Base-by-base conservation (phyloP, 2,329 filamentous ascomycete species). In the Xylaria sp. region DNA sequence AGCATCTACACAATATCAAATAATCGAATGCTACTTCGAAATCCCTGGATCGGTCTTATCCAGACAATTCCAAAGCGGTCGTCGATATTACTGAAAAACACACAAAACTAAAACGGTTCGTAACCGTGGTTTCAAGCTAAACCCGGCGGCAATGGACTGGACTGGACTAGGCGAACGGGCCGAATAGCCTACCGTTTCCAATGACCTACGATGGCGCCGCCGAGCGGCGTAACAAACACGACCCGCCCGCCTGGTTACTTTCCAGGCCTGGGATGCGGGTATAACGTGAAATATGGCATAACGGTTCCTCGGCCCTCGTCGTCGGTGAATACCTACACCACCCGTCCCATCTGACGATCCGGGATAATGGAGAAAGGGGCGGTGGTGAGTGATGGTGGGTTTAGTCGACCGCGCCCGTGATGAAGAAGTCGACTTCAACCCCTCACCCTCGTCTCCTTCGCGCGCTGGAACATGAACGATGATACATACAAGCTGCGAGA, bases 101-200 rank as follows among this genome's bases (percentile, higher is more conserved):
- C 23, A 23, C 2, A 33, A 33, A 9, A 28, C 28, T 28, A 28
- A 44, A 65, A 36, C 6, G 28, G 26, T 46, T 40, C 63, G 17
- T 20, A 17, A n/a, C 23, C 7, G 20, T 15, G 23, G 33, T 57
- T 54, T 56, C 60, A 40, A 46, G 59, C 54, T 23, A 33, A 23
- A 53, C 31, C 62, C 59, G 46, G 65, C 23, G 28, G 28, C 26
- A 44, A 23, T 23, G 23, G 23, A 23, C 23, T 53, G 23, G 23
- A 23, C 23, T 53, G 23, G 31, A 23, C 54, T 53, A 68, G 66
- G 66, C 66, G 63, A 68, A 58, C 68, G 66, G 66, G 62, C 65
- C 65, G 68, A 66, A 60, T 44, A 66, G 31, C 56, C 68, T 46
- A 53, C 44, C 53, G 57, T 38, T 42, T 44, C 66, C 38, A 57